phyloP scores from a whole-genome alignment of 495 filamentous ascomycete genomes.

The Podospora pseudocomata region DNA sequence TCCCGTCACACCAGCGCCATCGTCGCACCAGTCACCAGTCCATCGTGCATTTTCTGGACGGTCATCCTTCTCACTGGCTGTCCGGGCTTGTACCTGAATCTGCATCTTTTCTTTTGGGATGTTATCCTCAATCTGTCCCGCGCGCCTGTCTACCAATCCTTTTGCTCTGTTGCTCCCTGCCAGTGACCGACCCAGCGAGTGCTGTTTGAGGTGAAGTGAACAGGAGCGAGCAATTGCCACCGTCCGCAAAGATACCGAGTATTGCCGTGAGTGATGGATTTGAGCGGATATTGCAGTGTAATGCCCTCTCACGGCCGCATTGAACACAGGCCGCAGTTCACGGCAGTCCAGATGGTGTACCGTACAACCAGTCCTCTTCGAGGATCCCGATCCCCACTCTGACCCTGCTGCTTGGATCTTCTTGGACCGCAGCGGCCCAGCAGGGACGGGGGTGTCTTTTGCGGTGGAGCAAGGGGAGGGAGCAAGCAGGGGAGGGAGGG shows the following conservation, averaged over 20 bases:
- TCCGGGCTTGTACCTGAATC: neutral
- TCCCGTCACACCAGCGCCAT: slow-evolving; percentile 17
- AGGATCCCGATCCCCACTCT: slow-evolving; percentile 7
- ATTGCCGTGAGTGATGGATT: neutral
- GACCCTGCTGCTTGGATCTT: slow-evolving; percentile 3
- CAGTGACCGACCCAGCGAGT: neutral
- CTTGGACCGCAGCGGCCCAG: slow-evolving; percentile 4
- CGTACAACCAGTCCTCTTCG: neutral
- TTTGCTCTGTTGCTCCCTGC: neutral
- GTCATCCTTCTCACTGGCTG: neutral
- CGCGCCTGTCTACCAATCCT: neutral
- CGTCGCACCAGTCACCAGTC: slow-evolving; percentile 13
- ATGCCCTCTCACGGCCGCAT: neutral
- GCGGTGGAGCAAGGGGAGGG: neutral
- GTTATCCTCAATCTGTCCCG: neutral
- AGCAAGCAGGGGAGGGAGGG: neutral
- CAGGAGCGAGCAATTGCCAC: neutral
- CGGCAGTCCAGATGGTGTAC: too few relatives aligned
- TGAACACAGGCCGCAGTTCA: neutral
- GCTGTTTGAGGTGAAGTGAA: slow-evolving; percentile 2
- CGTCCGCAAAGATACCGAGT: neutral
- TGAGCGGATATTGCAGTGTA: neutral
- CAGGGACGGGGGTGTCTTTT: neutral
- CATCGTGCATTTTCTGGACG: neutral
- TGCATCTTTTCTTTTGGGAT: neutral